A percentile compares a stretch with the other conserved stretches of the same genome.
These are phyloP conservation scores for Lizonia empirigonia DNA, from an alignment of 2,329 filamentous ascomycete species.

Conservation along the genomic window DNA sequence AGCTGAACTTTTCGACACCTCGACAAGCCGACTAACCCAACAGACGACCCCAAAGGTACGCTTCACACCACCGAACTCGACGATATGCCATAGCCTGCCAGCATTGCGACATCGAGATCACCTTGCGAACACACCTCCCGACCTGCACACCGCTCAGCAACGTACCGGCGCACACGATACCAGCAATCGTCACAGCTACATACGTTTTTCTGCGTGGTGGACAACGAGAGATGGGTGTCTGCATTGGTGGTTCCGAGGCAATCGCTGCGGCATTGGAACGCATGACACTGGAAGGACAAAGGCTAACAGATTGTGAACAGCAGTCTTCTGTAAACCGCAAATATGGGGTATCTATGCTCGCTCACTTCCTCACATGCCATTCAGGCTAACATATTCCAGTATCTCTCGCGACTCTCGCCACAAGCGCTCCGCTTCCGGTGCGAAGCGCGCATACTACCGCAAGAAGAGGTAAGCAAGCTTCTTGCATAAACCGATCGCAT, in stretches of 20 bases:
- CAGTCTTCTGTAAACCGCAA: constrained; percentile 56
- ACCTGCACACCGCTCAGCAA: constrained; percentile 23
- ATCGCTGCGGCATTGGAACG: constrained; percentile 21
- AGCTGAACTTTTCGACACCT: constrained; percentile 12
- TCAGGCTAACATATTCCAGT: constrained; percentile 60
- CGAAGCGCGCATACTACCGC: constrained; percentile 72
- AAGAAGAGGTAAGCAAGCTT: constrained; percentile 58
- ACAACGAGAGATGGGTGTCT: constrained; percentile 7
- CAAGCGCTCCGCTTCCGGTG: constrained; percentile 99
- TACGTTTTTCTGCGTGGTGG: constrained; percentile 19
- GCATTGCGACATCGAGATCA: constrained; percentile 28
- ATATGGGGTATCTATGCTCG: constrained; percentile 56
- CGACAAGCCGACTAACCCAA: constrained; percentile 41
- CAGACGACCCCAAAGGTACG: constrained; percentile 47
- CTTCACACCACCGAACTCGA: constrained; percentile 16
- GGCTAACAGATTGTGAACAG: constrained; percentile 41
- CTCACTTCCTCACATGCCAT: constrained; percentile 5
- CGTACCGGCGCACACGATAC: constrained; percentile 30
- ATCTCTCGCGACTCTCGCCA: constrained; percentile 99
- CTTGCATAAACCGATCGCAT: constrained; percentile 60
- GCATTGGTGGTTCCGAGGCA: constrained; percentile 12
- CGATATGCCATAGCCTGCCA: constrained; percentile 14
- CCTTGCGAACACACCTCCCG: constrained; percentile 13
- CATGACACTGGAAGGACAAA: constrained; percentile 14
- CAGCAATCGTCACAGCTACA: constrained; percentile 19